Evolutionary conservation across 768 basidiomycete genomes (phyloP).

Genomic region (Sarcomyxa edulis): DNA sequence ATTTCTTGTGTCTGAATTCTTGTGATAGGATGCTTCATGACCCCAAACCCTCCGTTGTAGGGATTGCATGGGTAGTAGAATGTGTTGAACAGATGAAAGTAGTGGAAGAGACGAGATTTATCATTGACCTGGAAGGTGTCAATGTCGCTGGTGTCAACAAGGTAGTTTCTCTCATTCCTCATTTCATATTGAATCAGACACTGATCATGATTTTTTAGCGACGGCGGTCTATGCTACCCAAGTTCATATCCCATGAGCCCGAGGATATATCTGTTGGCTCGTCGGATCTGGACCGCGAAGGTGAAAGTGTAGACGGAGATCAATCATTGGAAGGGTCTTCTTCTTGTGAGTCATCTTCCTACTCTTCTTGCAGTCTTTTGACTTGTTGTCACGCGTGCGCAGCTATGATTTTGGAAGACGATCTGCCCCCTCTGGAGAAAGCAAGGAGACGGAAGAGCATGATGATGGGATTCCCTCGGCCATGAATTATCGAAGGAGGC

Average conservation of each 20-base stretch:
- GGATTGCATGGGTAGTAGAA: constrained; percentile 87
- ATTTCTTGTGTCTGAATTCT: background rate
- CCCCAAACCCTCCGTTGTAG: constrained; percentile 69
- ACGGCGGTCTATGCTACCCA: constrained; percentile 71
- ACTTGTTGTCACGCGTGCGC: constrained; percentile 14
- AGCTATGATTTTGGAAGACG: constrained; percentile 45
- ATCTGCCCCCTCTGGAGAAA: constrained; percentile 61
- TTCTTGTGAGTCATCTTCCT: constrained; percentile 28
- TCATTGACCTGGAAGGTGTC: constrained; percentile 56
- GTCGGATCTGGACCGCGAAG: constrained; percentile 10
- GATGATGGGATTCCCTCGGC: constrained; percentile 23
- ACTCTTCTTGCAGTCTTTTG: constrained; percentile 5
- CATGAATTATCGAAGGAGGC: constrained; percentile 13
- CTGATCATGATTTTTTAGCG: constrained; percentile 37
- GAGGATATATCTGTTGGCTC: constrained; percentile 16
- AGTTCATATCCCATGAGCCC: constrained; percentile 36
- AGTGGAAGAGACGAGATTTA: constrained; percentile 61
- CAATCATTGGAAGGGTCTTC: constrained; percentile 39
- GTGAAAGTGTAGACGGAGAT: constrained; percentile 23
- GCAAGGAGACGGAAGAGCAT: constrained; percentile 49
- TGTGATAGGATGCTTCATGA: constrained; percentile 51
- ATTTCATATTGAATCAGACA: background rate
- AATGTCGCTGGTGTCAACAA: constrained; percentile 61
- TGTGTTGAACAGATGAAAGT: constrained; percentile 65
- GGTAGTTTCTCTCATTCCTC: constrained; percentile 29